These are phyloP conservation scores for Paraphaeosphaeria minitans DNA, from an alignment of 2,329 filamentous ascomycete species.

Conservation along the genomic window DNA sequence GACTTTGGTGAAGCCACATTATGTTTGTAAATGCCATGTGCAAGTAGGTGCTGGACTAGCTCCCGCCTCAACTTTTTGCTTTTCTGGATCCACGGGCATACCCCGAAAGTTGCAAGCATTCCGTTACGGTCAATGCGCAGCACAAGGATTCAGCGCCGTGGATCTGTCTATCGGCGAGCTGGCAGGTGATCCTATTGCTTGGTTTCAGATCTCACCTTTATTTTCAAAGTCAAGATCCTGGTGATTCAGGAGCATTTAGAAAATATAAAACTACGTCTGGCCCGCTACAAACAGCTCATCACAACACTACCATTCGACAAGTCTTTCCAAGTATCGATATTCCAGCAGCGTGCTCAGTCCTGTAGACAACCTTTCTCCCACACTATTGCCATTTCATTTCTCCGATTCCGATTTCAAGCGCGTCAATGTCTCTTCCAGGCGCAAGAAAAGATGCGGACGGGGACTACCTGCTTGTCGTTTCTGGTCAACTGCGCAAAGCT, in stretches of 20 bases:
- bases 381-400: background rate
- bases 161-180: background rate
- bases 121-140: background rate
- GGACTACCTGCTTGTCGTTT: constrained; percentile 39
- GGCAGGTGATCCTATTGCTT: background rate
- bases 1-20: background rate
- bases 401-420: background rate
- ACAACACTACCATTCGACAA: background rate
- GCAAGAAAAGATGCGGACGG: constrained; percentile 27
- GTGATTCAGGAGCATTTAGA: background rate
- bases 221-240: background rate
- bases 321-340: background rate
- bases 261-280: background rate
- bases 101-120: background rate
- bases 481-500: constrained; percentile 30
- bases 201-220: background rate
- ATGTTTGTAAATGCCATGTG: background rate
- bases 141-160: background rate
- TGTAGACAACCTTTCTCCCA: background rate
- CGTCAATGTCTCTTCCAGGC: constrained; percentile 21
- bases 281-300: background rate
- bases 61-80: background rate
- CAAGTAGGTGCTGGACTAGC: background rate
- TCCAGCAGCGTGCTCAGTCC: background rate
- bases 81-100: background rate